Conservation (phyloP, 805 yeast species). For the Ogataea naganishii region DNA sequence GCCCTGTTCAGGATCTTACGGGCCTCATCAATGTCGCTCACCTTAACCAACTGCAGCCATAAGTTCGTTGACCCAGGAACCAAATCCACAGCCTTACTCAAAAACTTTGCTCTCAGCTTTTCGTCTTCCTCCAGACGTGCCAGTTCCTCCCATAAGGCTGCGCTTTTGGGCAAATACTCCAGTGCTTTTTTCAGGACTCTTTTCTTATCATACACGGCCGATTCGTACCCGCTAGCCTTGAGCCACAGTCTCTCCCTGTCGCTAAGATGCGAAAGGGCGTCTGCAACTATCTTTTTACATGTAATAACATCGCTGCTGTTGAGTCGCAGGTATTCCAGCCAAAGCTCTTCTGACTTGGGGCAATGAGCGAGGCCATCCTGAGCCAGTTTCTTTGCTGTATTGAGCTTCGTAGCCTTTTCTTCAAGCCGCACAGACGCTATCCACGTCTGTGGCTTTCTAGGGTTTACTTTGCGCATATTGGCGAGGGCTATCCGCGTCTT, state of each 20-base stretch:
- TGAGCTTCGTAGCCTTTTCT: constrained; percentile 46
- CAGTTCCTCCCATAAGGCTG: constrained; percentile 59
- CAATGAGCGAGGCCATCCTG: constrained; percentile 68
- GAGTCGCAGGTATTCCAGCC: constrained; percentile 74
- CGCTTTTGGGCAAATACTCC: constrained; percentile 50
- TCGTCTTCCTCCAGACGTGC: constrained; percentile 49
- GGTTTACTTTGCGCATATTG: constrained; percentile 67
- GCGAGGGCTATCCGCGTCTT: constrained; percentile 52
- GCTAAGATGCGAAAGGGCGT: constrained; percentile 52
- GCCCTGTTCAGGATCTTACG: constrained; percentile 51
- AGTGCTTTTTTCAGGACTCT: constrained; percentile 64
- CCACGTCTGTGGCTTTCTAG: constrained; percentile 72
- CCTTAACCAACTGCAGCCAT: constrained; percentile 51
- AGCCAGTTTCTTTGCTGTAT: constrained; percentile 51
- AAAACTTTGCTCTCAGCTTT: constrained; percentile 40
- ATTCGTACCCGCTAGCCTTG: constrained; percentile 59
- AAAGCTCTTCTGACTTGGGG: constrained; percentile 60
- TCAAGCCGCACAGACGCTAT: constrained; percentile 80
- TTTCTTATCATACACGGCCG: constrained; percentile 41
- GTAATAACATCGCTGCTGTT: constrained; percentile 35
- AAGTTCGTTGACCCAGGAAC: constrained; percentile 57
- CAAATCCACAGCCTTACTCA: constrained; percentile 59
- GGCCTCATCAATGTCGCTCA: constrained; percentile 37
- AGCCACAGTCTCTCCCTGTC: constrained; percentile 63
- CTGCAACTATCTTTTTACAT: constrained; percentile 52